Evolutionary conservation across 192 early-diverging fungal species (phyloP).

Genomic region (Gaertneriomyces sp.): DNA sequence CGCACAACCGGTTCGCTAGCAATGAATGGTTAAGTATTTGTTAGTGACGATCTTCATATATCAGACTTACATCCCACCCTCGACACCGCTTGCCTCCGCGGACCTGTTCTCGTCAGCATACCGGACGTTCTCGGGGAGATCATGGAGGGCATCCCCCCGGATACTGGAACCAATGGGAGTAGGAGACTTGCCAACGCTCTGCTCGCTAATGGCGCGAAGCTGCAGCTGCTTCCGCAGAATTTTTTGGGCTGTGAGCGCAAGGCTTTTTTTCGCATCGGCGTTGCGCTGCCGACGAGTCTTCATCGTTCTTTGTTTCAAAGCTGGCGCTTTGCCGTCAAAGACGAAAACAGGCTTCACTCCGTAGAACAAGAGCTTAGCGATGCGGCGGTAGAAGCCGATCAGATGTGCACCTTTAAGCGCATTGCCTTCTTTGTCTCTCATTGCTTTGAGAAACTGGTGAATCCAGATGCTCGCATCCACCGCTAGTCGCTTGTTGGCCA

Average conservation of each 20-base stretch:
- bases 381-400: constrained; percentile 87
- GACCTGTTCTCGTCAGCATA: constrained; percentile 19
- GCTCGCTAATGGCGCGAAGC: constrained; percentile 53
- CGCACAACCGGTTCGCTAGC: not conserved
- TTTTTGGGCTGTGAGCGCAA: constrained; percentile 76
- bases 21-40: no score
- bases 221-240: constrained; percentile 77
- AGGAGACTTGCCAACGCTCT: not conserved
- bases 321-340: constrained; percentile 90
- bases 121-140: constrained; percentile 20
- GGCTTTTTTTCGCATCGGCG: constrained; percentile 40
- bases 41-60: no score
- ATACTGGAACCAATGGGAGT: not conserved
- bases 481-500: constrained; percentile 73
- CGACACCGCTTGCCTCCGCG: not conserved
- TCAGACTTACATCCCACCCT: no score
- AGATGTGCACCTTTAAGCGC: constrained; percentile 78
- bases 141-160: constrained; percentile 12
- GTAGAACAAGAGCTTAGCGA: constrained; percentile 89
- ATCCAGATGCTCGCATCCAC: constrained; percentile 98
- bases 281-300: constrained; percentile 44
- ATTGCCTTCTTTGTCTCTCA: constrained; percentile 86
- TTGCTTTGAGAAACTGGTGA: constrained; percentile 92
- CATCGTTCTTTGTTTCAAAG: constrained; percentile 74
- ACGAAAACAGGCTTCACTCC: constrained; percentile 94